Percentiles rank a stretch among this genome's conserved stretches.
These are phyloP conservation scores for Saccharomyces hybrid DNA, from an alignment of 1,139 yeast species.

Conservation along the genomic window DNA sequence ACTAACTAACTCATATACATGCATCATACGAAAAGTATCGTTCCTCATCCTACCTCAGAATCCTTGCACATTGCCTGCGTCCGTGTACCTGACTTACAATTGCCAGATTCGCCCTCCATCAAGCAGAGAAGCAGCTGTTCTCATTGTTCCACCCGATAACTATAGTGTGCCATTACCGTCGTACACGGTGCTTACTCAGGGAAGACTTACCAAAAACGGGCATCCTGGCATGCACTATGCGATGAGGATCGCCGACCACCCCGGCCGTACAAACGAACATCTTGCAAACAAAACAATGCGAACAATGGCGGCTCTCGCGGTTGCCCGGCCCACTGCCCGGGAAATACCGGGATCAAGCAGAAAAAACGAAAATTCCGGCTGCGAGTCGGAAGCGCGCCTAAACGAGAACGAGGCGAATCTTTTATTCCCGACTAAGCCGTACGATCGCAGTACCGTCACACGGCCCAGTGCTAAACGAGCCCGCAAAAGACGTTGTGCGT, in stretches of 20 bases:
- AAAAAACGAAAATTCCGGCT: neutral
- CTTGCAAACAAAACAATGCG: neutral
- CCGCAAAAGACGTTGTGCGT: neutral
- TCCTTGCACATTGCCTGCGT: neutral
- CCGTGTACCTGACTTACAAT: neutral
- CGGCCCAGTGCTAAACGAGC: neutral
- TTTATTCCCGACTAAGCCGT: neutral
- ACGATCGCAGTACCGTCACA: neutral
- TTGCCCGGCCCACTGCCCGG: neutral
- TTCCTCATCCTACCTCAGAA: neutral
- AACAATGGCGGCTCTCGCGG: neutral
- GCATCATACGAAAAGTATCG: neutral
- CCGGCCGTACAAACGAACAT: neutral
- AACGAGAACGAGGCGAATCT: neutral
- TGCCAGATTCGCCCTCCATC: neutral
- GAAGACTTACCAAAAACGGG: neutral
- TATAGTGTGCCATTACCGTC: too few species aligned
- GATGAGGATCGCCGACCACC: neutral
- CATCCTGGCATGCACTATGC: neutral
- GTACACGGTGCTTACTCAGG: neutral
- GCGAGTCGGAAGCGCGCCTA: neutral
- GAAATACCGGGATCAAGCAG: neutral
- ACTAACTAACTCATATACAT: neutral
- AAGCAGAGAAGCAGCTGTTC: neutral
- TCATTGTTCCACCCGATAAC: neutral